Evolutionary conservation across 768 basidiomycete species (phyloP), one percentile per base, ranked within the genome.

Genomic region (Ephemerocybe angulata): DNA sequence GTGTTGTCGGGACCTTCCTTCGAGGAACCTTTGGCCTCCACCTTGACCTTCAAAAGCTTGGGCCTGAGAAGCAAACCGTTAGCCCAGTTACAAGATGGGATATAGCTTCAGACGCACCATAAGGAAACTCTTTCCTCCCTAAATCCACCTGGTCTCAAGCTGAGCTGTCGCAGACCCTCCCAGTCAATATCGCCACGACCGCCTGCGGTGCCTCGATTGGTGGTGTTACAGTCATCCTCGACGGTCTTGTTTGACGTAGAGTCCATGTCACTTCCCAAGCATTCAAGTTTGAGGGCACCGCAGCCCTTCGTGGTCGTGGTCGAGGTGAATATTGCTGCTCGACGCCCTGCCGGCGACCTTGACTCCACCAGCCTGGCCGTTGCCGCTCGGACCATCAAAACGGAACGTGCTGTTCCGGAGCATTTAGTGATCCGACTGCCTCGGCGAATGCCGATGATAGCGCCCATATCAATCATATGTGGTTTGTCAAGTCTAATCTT

Each of bases 131-230:
- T 75, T 30, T 78, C 76, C 10, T 69, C 65, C 22, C 85, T 83
- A 61, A 90, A 89, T 3, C 88, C 88, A n/a, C 82, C 78, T 30
- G 82, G 80, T 40, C 63, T 61, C 17, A 88, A 67, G 57, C 85
- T 86, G 50, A 66, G 67, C 49, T 60, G 61, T 54, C 80, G 73
- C 37, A 83, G 71, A 2, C 56, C 64, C 1, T 71, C 63, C 84
- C 83, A 86, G 58, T 76, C 73, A 52, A 71, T 27, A 33, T 47
- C 24, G 3, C 35, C 42, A 13, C 13, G n/a, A 1, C 25, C 33
- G 24, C 46, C 41, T 53, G 51, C 48, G 48, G 19, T 50, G 48
- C 21, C 19, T 19, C n/a, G 12, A 10, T 7, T 8, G 10, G 35
- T 24, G 12, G 30, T 29, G 30, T n/a, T 21, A 31, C 28, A 8